phyloP scores from a whole-genome alignment of 1,139 yeast species.

The Yamadazyma buinensis region DNA sequence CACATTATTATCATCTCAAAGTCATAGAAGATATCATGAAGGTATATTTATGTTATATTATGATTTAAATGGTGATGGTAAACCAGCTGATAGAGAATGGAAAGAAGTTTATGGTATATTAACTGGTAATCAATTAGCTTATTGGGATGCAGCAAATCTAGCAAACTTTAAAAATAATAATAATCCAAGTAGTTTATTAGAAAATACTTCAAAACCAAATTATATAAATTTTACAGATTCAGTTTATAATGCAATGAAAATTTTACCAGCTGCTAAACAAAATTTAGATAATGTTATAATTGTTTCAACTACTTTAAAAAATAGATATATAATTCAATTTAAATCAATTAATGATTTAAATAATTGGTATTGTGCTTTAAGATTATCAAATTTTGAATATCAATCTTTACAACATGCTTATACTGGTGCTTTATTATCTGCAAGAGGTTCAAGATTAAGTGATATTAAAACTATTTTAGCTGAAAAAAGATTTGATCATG shows the following conservation, averaged over 20 bases:
- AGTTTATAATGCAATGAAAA: conserved; percentile 69
- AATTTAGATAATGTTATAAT: conserved; percentile 74
- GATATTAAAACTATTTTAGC: conserved; percentile 84
- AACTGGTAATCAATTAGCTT: conserved; percentile 85
- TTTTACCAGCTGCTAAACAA: conserved; percentile 59
- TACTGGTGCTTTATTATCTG: conserved; percentile 87
- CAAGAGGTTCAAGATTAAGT: conserved; percentile 80
- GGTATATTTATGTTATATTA: conserved; percentile 71
- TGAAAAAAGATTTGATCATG: conserved; percentile 81
- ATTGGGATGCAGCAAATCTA: conserved; percentile 84
- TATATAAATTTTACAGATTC: conserved; percentile 91
- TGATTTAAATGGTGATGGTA: conserved; percentile 78
- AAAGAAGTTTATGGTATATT: conserved; percentile 87
- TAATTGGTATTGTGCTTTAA: conserved; percentile 76
- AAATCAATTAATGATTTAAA: conserved; percentile 52
- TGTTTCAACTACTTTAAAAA: conserved; percentile 86
- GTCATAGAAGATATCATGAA: conserved; percentile 69
- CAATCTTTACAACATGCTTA: conserved; percentile 87
- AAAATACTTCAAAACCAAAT: conserved; percentile 68
- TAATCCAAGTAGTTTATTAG: conserved; percentile 48
- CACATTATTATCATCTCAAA: conserved; percentile 66
- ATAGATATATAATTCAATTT: conserved; percentile 78
- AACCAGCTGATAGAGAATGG: conserved; percentile 83
- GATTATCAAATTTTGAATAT: conserved; percentile 77
- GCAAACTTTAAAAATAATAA: conserved; percentile 42